These are phyloP conservation scores for Adansonia gregorii DNA, from an alignment of 441 rosid species.

Conservation along the genomic window DNA sequence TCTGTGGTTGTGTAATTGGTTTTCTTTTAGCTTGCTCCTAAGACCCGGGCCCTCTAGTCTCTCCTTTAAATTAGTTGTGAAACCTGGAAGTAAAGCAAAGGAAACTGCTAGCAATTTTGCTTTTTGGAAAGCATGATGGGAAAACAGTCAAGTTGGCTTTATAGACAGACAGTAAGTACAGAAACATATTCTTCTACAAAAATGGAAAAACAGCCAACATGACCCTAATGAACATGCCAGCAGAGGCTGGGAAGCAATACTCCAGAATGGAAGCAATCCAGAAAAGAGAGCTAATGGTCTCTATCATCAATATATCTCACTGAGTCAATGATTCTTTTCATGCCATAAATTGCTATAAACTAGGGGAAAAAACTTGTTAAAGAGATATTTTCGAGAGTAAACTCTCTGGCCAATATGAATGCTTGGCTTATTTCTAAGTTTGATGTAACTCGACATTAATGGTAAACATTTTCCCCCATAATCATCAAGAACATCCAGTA, in stretches of 20 bases:
- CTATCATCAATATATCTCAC: no score
- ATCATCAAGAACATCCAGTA: neutral
- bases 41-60: neutral
- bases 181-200: neutral
- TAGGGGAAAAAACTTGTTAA: no score
- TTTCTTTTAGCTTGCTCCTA: neutral
- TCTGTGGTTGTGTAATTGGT: neutral
- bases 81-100: neutral
- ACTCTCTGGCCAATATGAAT: no score
- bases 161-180: neutral
- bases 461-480: neutral
- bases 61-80: neutral
- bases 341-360: no score
- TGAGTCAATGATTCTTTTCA: no score
- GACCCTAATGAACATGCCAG: no score
- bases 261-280: no score
- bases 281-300: no score
- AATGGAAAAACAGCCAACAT: neutral
- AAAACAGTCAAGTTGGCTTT: neutral
- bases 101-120: neutral
- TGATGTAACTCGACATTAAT: neutral
- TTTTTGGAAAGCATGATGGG: constrained; percentile 24
- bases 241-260: no score
- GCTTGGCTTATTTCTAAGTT: neutral
- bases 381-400: no score